Base-by-base conservation (phyloP, 352 stramenopile species). In the Phytopythium montanum region DNA sequence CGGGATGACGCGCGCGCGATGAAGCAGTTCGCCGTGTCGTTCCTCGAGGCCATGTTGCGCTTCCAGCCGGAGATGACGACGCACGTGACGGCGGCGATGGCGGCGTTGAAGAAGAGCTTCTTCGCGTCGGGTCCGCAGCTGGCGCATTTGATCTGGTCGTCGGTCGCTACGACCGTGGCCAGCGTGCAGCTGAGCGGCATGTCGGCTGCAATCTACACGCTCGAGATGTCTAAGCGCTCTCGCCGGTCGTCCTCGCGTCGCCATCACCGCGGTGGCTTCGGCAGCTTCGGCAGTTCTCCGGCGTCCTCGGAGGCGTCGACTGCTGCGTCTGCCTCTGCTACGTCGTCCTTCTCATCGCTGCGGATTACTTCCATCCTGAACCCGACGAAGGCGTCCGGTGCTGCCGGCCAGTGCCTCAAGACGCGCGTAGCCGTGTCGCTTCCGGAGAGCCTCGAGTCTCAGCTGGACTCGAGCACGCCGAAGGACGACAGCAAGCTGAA, bases 401-500 rank as follows among this genome's bases (percentile, higher is more conserved):
- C 12, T 12, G 52, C 65, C 0, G 66, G 69, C 0, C 80, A 75
- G 16, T 78, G 66, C 26, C 54, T 92, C 48, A 86, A 86, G 66
- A 83, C 65, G 13, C 81, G 83, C 3, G 48, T 90, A 5, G 83
- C 71, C 14, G 83, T 92, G 50, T 79, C 69, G 42, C 62, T 92
- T 4, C 80, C 83, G 0, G 83, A 92, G 71, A 75, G 76, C 12
- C 38, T 90, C 16, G 83, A 92, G 52, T 66, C 64, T 4, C 72
- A 87, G 36, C 56, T 94, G 21, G 85, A 94, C 62, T 72, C 85
- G 21, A 85, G 80, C 46, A 82, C 81, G 4, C 77, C 85, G 0
- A 88, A 89, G 42, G 82, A 94, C 49, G 85, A 94, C 58, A 78
- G 73, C 57, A 94, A 92, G 45, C 54, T 92, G 21, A 90, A 90